phyloP scores from a whole-genome alignment of 2,329 filamentous ascomycete genomes.

The Stachybotrys elegans region DNA sequence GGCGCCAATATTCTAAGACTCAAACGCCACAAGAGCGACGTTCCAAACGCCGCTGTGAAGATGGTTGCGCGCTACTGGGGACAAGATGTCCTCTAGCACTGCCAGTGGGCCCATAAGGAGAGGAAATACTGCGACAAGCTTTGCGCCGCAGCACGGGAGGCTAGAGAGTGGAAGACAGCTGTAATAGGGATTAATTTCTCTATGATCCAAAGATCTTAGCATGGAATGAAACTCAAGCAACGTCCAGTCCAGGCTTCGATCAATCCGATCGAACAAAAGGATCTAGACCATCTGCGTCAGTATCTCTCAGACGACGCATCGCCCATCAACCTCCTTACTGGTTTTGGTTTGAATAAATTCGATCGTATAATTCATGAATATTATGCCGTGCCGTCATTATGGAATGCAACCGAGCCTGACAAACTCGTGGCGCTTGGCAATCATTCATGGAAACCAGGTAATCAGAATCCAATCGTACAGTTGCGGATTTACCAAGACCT shows the following conservation, averaged over 20 bases:
- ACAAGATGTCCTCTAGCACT: neutral
- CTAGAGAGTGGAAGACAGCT: neutral
- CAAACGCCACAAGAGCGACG: no score
- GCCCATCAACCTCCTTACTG: neutral
- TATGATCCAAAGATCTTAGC: neutral
- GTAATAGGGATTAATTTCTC: neutral
- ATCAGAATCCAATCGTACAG: neutral
- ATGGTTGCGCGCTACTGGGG: neutral
- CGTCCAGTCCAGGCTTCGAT: neutral
- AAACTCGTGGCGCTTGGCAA: neutral
- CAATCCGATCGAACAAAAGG: neutral
- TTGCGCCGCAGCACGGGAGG: neutral
- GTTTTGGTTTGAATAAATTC: no score
- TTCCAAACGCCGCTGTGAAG: no score
- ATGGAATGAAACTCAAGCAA: neutral
- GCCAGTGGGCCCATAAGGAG: neutral
- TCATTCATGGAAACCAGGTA: neutral
- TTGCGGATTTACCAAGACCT: neutral
- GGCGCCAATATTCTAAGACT: no score
- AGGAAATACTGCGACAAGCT: neutral
- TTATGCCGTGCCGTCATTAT: no score
- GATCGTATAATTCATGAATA: no score
- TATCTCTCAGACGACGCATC: neutral
- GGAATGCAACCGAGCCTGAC: neutral
- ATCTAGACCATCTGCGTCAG: neutral